Evolutionary conservation across 306 rosid genomes (phyloP).

Genomic region (Rubus parviflorus): DNA sequence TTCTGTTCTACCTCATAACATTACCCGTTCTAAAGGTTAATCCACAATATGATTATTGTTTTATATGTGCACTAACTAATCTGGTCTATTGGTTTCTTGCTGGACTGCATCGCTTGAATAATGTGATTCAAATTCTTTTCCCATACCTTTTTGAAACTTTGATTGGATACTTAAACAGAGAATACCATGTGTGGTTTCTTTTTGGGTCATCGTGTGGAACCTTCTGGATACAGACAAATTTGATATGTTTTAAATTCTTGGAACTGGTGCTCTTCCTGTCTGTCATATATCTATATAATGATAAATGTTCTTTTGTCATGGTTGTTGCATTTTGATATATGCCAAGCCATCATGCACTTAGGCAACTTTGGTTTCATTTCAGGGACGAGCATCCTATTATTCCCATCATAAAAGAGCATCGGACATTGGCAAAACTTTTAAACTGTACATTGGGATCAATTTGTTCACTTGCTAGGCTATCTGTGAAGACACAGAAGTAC

Average conservation of each 20-base stretch:
- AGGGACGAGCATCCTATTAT: conserved; percentile 93
- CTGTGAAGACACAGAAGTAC: conserved; percentile 70
- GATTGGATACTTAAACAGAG: not conserved
- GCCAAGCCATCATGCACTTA: conserved; percentile 9
- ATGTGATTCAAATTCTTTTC: not conserved
- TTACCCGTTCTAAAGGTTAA: conserved; percentile 12
- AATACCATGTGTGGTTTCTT: not conserved
- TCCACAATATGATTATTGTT: not conserved
- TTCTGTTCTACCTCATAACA: conserved; percentile 19
- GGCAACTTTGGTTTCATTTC: conserved; percentile 39
- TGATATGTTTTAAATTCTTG: not conserved
- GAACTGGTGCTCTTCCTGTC: not conserved
- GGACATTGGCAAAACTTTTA: conserved; percentile 85
- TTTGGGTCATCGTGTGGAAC: not conserved
- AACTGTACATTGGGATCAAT: conserved; percentile 91
- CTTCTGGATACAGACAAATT: not conserved
- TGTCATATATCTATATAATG: not conserved
- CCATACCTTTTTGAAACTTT: not conserved
- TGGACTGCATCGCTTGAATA: not conserved
- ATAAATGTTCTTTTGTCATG: not conserved
- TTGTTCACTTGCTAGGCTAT: conserved; percentile 77
- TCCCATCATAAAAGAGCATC: conserved; percentile 90
- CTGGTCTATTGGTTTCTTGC: not conserved
- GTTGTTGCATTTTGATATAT: conserved; percentile 1
- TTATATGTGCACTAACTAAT: not conserved